Evolutionary conservation across 2,329 filamentous ascomycete species (phyloP), one percentile per base, ranked within the genome.

Genomic region (Colletotrichum tanaceti): DNA sequence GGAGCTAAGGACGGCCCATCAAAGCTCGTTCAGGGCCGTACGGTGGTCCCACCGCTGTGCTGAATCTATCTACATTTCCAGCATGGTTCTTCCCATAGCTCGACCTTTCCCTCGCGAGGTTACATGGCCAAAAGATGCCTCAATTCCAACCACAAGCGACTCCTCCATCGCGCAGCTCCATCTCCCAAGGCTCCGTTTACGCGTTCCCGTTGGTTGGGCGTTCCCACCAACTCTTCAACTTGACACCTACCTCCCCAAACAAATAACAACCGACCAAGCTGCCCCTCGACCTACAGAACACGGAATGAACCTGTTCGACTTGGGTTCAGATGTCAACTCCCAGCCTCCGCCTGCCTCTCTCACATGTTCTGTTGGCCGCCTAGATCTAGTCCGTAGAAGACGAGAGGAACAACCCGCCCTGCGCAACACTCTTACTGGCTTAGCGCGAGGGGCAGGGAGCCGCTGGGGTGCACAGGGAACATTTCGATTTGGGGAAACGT

Each of bases 381-480:
- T 67, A 65, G 49, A 68, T 71, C 80, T 57, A 52, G 62, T 38
- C 58, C 32, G 58, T 44, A 52, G 63, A 70, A 63, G 32, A 68
- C n/a, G 63, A 60, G 49, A 65, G 38, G 66, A 46, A 60, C 50
- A 60, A 55, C 49, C 65, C 55, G 67, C 67, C 58, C 63, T 70
- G 52, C 63, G 52, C 67, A 47, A 55, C 63, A 58, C 55, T 47
- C 41, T 50, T 52, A 57, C 57, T 46, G 52, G 67, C 24, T 64
- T 70, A 68, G 67, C 58, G 67, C 46, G 38, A 35, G 32, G 32
- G 7, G 49, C 53, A 35, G 35, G 35, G 32, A 38, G 9, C 16
- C 20, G 14, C 14, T 11, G 28, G 47, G 49, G 65, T 63, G 24
- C 57, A 60, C 43, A 18, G 55, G 35, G 55, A 66, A 68, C 65